Evolutionary conservation across 2,329 filamentous ascomycete species (phyloP).

Genomic region (Diaporthe caulivora): DNA sequence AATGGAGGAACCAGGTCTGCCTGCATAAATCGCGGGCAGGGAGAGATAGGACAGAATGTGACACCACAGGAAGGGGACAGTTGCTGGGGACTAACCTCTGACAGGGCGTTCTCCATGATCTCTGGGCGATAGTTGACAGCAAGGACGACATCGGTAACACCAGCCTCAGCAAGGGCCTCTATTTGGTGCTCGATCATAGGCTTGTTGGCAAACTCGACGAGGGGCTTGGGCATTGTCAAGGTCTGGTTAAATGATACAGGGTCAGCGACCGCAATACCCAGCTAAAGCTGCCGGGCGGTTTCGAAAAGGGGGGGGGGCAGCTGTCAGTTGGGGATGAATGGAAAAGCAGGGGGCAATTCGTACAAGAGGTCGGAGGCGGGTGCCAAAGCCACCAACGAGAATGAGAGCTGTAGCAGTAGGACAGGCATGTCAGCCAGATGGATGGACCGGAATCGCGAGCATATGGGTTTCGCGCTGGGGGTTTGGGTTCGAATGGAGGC

Average conservation of each 20-base stretch:
- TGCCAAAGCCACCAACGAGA: conserved; percentile 99
- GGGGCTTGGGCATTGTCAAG: conserved; percentile 94
- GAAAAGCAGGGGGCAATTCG: conserved; percentile 51
- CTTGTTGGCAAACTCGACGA: conserved; percentile 98
- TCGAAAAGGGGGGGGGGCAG: not conserved
- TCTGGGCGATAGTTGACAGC: conserved; percentile 99
- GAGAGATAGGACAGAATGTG: not conserved
- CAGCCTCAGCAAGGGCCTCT: conserved; percentile 90
- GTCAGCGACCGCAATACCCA: conserved; percentile 28
- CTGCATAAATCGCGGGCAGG: not conserved
- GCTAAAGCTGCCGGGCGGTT: not conserved
- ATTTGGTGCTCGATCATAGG: conserved; percentile 99
- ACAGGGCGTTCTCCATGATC: conserved; percentile 94
- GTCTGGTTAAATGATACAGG: conserved; percentile 69
- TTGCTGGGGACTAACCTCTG: conserved; percentile 69
- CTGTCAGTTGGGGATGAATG: not conserved
- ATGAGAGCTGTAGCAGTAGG: conserved; percentile 78
- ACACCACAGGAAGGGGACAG: not conserved
- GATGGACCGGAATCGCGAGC: not conserved
- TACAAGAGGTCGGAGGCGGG: conserved; percentile 95
- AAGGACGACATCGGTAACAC: conserved; percentile 96
- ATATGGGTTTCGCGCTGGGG: not conserved
- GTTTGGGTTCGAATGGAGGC: not conserved
- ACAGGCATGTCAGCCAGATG: conserved; percentile 41
- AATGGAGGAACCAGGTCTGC: not conserved